Conservation (phyloP, 2,329 filamentous ascomycete genomes). For the Talaromyces verruculosus region DNA sequence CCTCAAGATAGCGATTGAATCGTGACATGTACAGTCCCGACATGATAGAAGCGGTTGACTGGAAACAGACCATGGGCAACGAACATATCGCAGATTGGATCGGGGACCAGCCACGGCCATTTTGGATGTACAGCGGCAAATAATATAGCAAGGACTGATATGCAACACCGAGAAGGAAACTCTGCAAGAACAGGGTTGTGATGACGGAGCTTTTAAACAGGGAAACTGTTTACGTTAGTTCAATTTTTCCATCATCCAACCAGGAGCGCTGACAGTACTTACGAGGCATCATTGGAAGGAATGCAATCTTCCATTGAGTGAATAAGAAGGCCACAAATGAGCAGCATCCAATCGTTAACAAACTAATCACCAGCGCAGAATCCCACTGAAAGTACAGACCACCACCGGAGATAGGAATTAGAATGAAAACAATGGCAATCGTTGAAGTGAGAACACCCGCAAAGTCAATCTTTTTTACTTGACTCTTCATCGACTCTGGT, state of each 20-base stretch:
- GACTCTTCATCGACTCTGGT: slow-evolving; percentile 49
- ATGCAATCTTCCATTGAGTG: slow-evolving; percentile 57
- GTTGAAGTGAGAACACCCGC: slow-evolving; percentile 57
- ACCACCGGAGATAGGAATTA: slow-evolving; percentile 64
- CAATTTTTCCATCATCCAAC: slow-evolving; percentile 17
- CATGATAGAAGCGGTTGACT: slow-evolving; percentile 40
- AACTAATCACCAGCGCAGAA: slow-evolving; percentile 59
- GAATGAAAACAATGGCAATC: slow-evolving; percentile 57
- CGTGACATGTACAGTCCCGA: slow-evolving; percentile 61
- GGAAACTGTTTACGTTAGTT: slow-evolving; percentile 28
- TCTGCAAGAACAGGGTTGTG: slow-evolving; percentile 57
- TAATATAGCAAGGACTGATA: slow-evolving; percentile 63
- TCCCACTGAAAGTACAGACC: slow-evolving; percentile 59
- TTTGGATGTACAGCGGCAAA: slow-evolving; percentile 63
- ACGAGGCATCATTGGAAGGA: slow-evolving; percentile 59
- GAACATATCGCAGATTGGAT: slow-evolving; percentile 54
- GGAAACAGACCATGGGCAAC: slow-evolving; percentile 51
- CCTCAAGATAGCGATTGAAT: slow-evolving; percentile 57
- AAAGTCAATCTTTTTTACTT: slow-evolving; percentile 59
- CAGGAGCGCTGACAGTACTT: slow-evolving; percentile 26
- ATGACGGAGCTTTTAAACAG: slow-evolving; percentile 59
- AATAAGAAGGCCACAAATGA: slow-evolving; percentile 53
- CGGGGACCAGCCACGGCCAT: slow-evolving; percentile 50
- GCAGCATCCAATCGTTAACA: slow-evolving; percentile 54
- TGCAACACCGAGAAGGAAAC: slow-evolving; percentile 60